phyloP scores from a whole-genome alignment of 768 basidiomycete species.

The Mycena maculata region DNA sequence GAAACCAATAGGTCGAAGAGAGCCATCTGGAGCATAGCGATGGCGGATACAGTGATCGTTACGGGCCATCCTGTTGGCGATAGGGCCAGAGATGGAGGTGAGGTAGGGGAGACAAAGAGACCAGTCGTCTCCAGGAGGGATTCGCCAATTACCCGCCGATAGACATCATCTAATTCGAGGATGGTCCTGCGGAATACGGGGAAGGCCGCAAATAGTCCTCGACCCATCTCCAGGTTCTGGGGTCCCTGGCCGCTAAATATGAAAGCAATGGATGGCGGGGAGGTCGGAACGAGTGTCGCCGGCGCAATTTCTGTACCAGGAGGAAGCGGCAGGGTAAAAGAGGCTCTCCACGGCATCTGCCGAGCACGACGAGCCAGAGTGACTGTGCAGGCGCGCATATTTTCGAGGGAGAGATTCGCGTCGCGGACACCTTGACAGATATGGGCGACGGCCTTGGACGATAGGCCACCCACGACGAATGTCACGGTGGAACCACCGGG shows the following conservation, averaged over 20 bases:
- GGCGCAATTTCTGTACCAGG: conserved; percentile 9
- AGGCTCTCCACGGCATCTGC: conserved; percentile 34
- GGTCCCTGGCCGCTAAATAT: conserved; percentile 50
- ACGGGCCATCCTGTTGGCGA: conserved; percentile 23
- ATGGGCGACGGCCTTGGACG: neutral
- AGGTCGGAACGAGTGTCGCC: conserved; percentile 31
- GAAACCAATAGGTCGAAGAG: conserved; percentile 42
- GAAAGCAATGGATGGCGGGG: conserved; percentile 40
- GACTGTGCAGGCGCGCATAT: neutral
- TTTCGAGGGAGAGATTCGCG: too few species aligned
- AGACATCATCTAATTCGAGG: conserved; percentile 41
- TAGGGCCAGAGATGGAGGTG: neutral
- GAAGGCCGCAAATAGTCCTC: conserved; percentile 41
- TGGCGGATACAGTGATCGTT: conserved; percentile 38
- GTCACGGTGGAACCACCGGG: too few species aligned
- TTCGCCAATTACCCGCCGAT: conserved; percentile 32
- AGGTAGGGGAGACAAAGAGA: conserved; percentile 36
- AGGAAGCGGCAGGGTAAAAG: conserved; percentile 6
- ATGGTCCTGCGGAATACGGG: conserved; percentile 44
- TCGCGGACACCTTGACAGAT: neutral
- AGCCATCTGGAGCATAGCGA: conserved; percentile 50
- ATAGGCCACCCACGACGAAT: conserved; percentile 7
- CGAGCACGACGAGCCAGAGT: conserved; percentile 31
- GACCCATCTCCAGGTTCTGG: conserved; percentile 49
- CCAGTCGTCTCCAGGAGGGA: conserved; percentile 45